Evolutionary conservation across 2,329 filamentous ascomycete species (phyloP), one percentile per base, ranked within the genome.

Genomic region (Didymella arachidicola): DNA sequence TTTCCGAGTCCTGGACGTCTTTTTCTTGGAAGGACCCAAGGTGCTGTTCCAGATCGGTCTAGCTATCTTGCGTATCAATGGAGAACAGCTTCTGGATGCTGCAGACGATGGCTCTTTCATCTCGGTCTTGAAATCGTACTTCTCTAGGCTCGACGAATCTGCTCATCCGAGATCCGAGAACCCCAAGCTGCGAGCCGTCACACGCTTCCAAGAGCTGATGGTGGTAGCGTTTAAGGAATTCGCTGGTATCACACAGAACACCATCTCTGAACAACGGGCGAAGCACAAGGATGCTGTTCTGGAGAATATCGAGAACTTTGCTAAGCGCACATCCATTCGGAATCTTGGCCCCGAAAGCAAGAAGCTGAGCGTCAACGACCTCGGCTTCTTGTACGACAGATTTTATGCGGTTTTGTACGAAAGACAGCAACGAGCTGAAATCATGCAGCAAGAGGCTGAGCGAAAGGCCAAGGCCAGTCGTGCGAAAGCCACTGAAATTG

Each of bases 141-240:
- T 99, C 75, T 87, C 92, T 7, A 88, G 92, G 38, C 83, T 99
- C 8, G 94, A 98, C 73, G 94, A 98, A 78, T 97, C 93, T 3
- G 95, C 95, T 2, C 94, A 99, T 72, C 95, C 95, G 2, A 93
- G 90, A 72, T 97, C 93, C 0, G 93, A 97, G 74, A 99, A 98
- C 63, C 89, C 93, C 3, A 99, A 98, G 79, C 82, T 98, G 51
- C 87, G 94, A 52, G 92, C 93, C 0, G 95, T 99, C 53, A 99
- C 96, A 6, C 87, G 92, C 45, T 99, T 99, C 75, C 95, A 99
- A 72, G 95, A 98, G 77, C 86, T 99, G 57, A 98, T 99, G 93
- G 95, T 99, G 3, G 95, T 98, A 19, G 95, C 95, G 0, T 99
- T 99, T 80, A 98, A 97, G 69, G 95, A 99, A 73, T 99, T 99